Base-by-base conservation (phyloP, 192 early-diverging fungal genomes). In the Neocallimastix lanati region DNA sequence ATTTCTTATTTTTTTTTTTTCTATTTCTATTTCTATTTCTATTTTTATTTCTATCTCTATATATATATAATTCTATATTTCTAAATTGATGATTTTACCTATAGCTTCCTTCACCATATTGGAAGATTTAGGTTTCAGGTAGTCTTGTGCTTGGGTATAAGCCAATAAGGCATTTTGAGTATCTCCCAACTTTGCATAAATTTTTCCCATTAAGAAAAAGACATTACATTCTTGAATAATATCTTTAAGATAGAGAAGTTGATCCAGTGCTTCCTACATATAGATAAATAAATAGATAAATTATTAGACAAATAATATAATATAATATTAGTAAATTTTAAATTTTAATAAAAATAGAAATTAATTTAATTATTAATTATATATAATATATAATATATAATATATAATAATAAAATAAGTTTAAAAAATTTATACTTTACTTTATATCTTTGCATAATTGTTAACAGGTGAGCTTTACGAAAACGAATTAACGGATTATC, bases 391-490 rank as follows among this genome's bases (percentile, higher is more conserved):
- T n/a, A n/a, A 58, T n/a, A 18, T 28, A n/a, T 18, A n/a, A 18
- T 79, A 79, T 1, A n/a, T 5, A 28, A 27, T 11, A 28, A 80
- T 79, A 21, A 29, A 25, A 82, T 2, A 78, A 28, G 40, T 6
- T 13, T 0, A 30, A 76, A 82, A 29, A 27, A 29, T 2, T 0
- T 9, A 0, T 78, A 82, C n/a, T 80, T 82, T 85, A 78, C 84
- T 30, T 85, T 78, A 79, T 87, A 92, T 50, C 86, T 84, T 25
- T 86, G 85, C 27, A 93, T 82, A 15, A 85, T 81, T 16, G 86
- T 84, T 76, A 95, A 83, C 2, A 91, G 81, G 16, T 89, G 87
- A 13, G 96, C 94, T 28, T 87, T 87, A 81, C 88, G 90, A 81
- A 93, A 93, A 58, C 88, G 83, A 50, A 91, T 92, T 33, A 94